Percentiles rank a stretch among this genome's conserved stretches.
phyloP scores from a whole-genome alignment of 2,329 filamentous ascomycete species.

The Fusarium falciforme region DNA sequence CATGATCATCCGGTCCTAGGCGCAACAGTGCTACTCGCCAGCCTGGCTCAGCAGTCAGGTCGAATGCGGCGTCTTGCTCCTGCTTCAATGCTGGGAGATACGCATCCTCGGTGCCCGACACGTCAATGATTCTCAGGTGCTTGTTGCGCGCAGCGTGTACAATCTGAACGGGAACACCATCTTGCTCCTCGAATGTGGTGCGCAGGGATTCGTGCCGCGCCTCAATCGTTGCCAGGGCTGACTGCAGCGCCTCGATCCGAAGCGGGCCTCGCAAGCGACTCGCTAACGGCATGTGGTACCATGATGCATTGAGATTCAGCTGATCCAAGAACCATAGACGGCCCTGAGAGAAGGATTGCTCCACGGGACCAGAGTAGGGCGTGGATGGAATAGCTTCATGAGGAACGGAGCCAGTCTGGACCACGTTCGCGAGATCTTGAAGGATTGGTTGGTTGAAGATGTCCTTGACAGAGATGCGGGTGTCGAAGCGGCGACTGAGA shows the following conservation, averaged over 20 bases:
- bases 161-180: constrained; percentile 3
- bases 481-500: not conserved
- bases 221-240: constrained; percentile 12
- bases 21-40: constrained; percentile 1
- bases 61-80: not conserved
- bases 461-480: not conserved
- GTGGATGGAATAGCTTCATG: no score
- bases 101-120: not conserved
- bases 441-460: not conserved
- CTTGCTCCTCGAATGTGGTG: constrained; percentile 11
- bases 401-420: not conserved
- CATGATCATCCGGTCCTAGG: constrained; percentile 1
- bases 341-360: constrained; percentile 28
- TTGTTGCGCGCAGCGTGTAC: constrained; percentile 1
- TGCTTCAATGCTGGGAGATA: not conserved
- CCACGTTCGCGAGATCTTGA: not conserved
- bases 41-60: not conserved
- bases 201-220: constrained; percentile 21
- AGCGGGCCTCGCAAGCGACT: constrained; percentile 14
- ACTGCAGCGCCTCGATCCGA: not conserved
- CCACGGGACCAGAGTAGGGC: not conserved
- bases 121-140: not conserved
- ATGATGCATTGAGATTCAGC: constrained; percentile 8
- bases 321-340: constrained; percentile 31
- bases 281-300: constrained; percentile 19